Conservation (phyloP, 2,329 filamentous ascomycete genomes). For the Fusarium poae region DNA sequence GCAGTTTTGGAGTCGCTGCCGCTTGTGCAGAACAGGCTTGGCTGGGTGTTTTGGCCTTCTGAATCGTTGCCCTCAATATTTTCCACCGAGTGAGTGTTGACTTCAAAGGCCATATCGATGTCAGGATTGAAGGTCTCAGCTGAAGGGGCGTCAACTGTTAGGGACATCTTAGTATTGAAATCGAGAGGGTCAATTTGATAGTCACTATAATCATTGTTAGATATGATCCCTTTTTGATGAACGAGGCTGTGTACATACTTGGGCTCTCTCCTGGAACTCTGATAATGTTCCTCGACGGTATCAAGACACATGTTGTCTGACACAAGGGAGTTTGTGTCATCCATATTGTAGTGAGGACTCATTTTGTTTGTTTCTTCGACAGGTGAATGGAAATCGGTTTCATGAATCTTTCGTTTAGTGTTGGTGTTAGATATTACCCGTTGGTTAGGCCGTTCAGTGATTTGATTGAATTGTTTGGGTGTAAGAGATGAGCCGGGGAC, state of each 20-base stretch:
- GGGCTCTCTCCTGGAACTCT: no score
- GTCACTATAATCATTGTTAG: neutral
- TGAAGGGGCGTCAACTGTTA: no score
- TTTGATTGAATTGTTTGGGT: neutral
- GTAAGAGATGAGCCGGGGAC: no score
- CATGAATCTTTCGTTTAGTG: neutral
- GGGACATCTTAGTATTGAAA: neutral
- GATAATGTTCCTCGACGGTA: neutral
- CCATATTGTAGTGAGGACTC: neutral
- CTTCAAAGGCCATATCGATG: neutral
- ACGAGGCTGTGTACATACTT: neutral
- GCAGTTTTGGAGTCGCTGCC: neutral
- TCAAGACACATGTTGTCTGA: neutral
- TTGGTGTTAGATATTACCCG: no score
- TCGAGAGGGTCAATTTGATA: rapidly evolving
- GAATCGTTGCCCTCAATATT: neutral
- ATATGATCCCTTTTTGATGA: neutral
- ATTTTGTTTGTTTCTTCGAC: neutral
- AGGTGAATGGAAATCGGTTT: neutral
- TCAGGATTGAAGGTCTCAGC: neutral
- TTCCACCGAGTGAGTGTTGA: neutral
- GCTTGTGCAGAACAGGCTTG: neutral
- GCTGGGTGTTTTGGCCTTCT: neutral
- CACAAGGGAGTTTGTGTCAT: neutral
- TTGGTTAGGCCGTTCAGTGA: neutral